Evolutionary conservation across 129 eudicot species (phyloP), one percentile per base, ranked within the genome.

Genomic region (Tagetes patula): DNA sequence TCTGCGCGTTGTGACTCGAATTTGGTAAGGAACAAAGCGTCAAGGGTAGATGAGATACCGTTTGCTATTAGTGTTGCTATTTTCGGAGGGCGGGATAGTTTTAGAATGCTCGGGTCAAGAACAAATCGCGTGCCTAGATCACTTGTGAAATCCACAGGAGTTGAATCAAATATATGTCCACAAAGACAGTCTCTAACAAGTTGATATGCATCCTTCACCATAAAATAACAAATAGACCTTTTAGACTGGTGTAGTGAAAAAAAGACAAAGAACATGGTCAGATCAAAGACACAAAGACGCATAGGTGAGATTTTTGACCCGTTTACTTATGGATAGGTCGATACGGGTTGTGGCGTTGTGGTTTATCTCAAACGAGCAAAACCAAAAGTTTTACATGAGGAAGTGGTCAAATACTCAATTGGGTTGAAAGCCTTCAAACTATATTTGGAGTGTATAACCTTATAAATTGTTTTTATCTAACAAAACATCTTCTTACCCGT

Each of bases 1-100:
- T 90, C 96, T 9, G 99, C 99, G 43, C 97, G 97, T 63, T 90
- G 97, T 1, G 87, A 70, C 79, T 94, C 99, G 60, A 84, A 83
- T 84, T 78, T 87, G 80, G 67, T 72, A 56, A 90, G 96, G 67
- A 94, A 94, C 20, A 94, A 77, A 74, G 86, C 85, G 71, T 94
- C 99, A 47, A 91, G 82, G 30, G 84, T 71, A 54, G 89, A 90
- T 45, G 93, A 65, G 64, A 90, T 79, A 64, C 87, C 86, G 38
- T 69, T 80, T 62, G 91, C 96, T 45, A 94, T 83, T 89, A 96
- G 85, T 49, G 90, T 75, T 54, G 81, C 96, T 27, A 88, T 52
- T 41, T 55, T 70, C 31, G 96, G 96, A 74, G 96, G 98, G 41
- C 72, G 80, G 1, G 93, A 83, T 58, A 91, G 71, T 80, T 77